These are phyloP conservation scores for Pontederia crassipes DNA, from an alignment of 176 grass and related monocot genomes.

Conservation along the genomic window DNA sequence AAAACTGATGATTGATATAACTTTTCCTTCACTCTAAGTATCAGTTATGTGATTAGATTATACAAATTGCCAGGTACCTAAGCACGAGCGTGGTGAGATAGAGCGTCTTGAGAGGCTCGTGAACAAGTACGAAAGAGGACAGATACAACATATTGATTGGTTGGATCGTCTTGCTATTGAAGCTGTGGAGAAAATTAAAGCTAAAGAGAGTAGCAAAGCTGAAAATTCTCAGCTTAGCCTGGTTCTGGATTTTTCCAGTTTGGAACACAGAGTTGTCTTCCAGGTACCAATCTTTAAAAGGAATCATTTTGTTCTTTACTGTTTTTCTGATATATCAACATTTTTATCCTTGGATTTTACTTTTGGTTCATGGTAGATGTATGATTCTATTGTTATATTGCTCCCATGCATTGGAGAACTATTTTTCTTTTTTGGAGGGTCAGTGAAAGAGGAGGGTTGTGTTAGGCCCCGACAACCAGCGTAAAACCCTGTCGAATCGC, in stretches of 20 bases:
- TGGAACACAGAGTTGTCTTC: conserved; percentile 90
- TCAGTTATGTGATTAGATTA: neutral
- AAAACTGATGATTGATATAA: no score
- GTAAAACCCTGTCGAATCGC: no score
- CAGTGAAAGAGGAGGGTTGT: no score
- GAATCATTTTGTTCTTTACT: no score
- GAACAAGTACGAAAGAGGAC: conserved; percentile 93
- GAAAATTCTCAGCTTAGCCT: conserved; percentile 62
- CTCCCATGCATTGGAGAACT: no score
- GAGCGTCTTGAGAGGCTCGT: conserved; percentile 85
- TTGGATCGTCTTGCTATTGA: conserved; percentile 80
- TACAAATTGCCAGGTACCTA: conserved; percentile 46
- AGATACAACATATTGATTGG: conserved; percentile 91
- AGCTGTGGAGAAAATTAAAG: conserved; percentile 71
- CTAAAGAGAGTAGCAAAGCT: conserved; percentile 38
- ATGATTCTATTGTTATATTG: no score
- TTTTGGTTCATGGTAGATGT: no score
- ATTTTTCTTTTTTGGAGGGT: no score
- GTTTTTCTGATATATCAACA: no score
- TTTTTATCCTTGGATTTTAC: no score
- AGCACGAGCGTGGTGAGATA: conserved; percentile 72
- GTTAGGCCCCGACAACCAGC: no score
- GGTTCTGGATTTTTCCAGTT: conserved; percentile 76
- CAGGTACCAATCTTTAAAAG: conserved; percentile 33
- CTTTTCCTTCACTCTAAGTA: neutral